These are phyloP conservation scores for Platanthera zijinensis DNA, from an alignment of 106 monocot species.

Conservation along the genomic window DNA sequence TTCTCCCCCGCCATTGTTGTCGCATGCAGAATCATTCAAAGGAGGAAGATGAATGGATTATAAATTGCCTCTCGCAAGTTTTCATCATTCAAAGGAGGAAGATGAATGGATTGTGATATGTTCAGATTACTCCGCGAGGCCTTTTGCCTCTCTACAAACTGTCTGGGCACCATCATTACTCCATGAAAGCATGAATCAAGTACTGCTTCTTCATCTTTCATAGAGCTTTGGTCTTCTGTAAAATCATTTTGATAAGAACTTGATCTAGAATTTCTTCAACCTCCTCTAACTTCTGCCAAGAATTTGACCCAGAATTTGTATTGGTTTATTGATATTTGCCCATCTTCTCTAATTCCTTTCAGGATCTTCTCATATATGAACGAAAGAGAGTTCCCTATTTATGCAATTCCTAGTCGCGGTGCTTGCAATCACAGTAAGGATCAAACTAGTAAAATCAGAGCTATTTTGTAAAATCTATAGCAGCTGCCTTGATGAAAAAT, in stretches of 20 bases:
- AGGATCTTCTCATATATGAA: constrained; percentile 5
- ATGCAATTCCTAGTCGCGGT: no score
- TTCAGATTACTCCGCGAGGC: constrained; percentile 54
- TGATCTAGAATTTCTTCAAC: constrained; percentile 10
- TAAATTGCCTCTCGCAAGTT: constrained; percentile 52
- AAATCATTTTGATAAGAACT: neutral
- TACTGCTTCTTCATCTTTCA: neutral
- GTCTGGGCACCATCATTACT: constrained; percentile 24
- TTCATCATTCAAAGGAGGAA: constrained; percentile 85
- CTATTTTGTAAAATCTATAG: no score
- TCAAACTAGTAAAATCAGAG: no score
- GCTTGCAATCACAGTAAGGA: no score
- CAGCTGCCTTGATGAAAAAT: no score
- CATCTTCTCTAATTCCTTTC: constrained; percentile 12
- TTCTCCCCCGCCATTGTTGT: no score
- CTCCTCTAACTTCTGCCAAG: constrained; percentile 34
- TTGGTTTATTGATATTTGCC: neutral
- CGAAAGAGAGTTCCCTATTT: no score
- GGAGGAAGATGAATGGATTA: no score
- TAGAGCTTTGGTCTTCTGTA: neutral
- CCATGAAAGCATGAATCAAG: neutral
- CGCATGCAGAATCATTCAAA: no score
- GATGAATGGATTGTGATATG: constrained; percentile 51
- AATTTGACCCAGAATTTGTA: constrained; percentile 56
- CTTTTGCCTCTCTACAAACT: constrained; percentile 37